Evolutionary conservation across 805 yeast species (phyloP).

Genomic region (Ogataea sp.): DNA sequence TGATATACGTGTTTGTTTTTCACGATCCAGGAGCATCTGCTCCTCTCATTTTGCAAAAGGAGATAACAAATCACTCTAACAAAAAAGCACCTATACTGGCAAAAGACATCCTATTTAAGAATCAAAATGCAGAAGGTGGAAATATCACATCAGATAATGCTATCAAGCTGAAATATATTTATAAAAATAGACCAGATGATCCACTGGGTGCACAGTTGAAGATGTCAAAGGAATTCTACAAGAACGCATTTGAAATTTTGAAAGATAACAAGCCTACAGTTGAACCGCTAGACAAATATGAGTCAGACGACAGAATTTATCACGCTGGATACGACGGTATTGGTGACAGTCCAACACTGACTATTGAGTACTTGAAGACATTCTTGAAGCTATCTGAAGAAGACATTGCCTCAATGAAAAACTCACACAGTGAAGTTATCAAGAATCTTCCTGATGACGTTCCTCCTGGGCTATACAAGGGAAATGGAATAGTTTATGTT

Average conservation of each 20-base stretch:
- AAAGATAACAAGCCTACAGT: conserved; percentile 36
- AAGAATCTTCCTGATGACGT: conserved; percentile 36
- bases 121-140: background rate
- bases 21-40: too few relatives aligned
- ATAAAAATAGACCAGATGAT: conserved; percentile 20
- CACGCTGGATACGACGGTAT: conserved; percentile 44
- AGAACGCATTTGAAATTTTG: conserved; percentile 19
- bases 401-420: conserved; percentile 36
- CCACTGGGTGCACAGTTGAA: conserved; percentile 24
- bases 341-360: conserved; percentile 32
- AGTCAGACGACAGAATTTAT: conserved; percentile 37
- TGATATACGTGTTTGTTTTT: too few relatives aligned
- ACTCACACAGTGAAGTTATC: conserved; percentile 39
- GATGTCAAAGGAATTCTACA: conserved; percentile 34
- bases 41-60: too few relatives aligned
- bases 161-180: conserved; percentile 13
- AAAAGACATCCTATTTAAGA: background rate
- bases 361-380: conserved; percentile 43
- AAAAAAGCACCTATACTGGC: background rate
- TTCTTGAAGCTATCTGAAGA: conserved; percentile 37
- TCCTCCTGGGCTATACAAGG: conserved; percentile 38
- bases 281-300: conserved; percentile 33
- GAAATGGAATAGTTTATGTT: conserved; percentile 59
- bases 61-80: too few relatives aligned
- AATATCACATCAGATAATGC: background rate